Percentiles rank a stretch among this genome's conserved stretches.
Evolutionary conservation across 495 filamentous ascomycete species (phyloP).

Genomic region (Lepidopterella palustris): DNA sequence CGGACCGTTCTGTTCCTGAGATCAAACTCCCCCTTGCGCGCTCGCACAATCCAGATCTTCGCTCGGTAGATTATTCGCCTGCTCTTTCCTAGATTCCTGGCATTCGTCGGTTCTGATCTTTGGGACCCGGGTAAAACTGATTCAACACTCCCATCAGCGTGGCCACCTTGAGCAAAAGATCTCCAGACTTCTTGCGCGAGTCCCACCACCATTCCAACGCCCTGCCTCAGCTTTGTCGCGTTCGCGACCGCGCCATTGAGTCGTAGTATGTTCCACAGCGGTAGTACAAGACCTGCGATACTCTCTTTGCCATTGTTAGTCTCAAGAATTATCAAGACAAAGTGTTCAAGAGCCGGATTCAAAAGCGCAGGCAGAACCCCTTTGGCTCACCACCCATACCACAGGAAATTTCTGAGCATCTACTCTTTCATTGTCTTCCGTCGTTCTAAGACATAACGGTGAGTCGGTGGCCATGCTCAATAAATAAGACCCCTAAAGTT

Average conservation of each 20-base stretch:
- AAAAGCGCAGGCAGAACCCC: neutral
- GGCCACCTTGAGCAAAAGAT: neutral
- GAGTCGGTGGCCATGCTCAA: no score
- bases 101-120: neutral
- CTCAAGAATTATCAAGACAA: neutral
- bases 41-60: conserved; percentile 1
- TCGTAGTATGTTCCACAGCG: conserved; percentile 2
- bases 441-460: neutral
- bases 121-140: neutral
- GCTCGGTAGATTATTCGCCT: conserved; percentile 3
- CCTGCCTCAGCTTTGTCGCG: neutral
- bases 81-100: conserved; percentile 1
- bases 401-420: neutral
- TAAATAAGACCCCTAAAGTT: no score
- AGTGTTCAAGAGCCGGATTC: neutral
- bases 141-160: neutral
- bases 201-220: conserved; percentile 2
- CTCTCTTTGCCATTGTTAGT: neutral
- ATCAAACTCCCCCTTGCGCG: neutral
- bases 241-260: neutral
- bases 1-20: neutral
- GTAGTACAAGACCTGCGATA: conserved; percentile 4
- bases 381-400: neutral
- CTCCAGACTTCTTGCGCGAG: neutral
- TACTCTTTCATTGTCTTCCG: neutral